Evolutionary conservation across 441 rosid genomes (phyloP), one percentile per base, ranked within the genome.

Genomic region (Omphalea diandra): DNA sequence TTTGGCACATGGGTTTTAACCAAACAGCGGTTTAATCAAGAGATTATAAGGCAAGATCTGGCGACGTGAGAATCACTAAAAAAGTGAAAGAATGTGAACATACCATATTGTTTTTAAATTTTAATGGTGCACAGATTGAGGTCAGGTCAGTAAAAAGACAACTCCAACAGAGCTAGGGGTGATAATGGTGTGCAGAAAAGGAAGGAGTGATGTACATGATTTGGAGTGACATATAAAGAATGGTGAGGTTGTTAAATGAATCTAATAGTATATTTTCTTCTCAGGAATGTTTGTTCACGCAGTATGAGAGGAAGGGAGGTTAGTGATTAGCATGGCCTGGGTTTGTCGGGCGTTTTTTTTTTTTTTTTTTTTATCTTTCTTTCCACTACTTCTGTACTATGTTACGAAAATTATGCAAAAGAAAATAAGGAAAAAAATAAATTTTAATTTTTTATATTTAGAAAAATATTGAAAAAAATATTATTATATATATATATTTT

Each of bases 61-160:
- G 38, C 22, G 32, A 12, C 12, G n/a, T 29, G n/a, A 18, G 44
- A 3, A 7, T 5, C 18, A 35, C 4, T 14, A 52, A 33, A 14
- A 26, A 65, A 65, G 20, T 2, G 41, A 17, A 8, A 24, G 3
- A 1, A 26, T 22, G 65, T 4, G 3, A 10, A 15, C 75, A 46
- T 67, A 71, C 68, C 76, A 62, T 40, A 36, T 31, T 53, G 31
- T 12, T 27, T n/a, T n/a, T n/a, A n/a, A n/a, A n/a, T n/a, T n/a
- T n/a, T n/a, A n/a, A n/a, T n/a, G n/a, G n/a, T n/a, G n/a, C n/a
- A n/a, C n/a, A n/a, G n/a, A n/a, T n/a, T n/a, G n/a, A n/a, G n/a
- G n/a, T n/a, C n/a, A n/a, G n/a, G n/a, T n/a, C n/a, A n/a, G n/a
- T n/a, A n/a, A n/a, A n/a, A n/a, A n/a, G n/a, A n/a, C n/a, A n/a